Base-by-base conservation (phyloP, 2,329 filamentous ascomycete species). In the Fusarium sp. region DNA sequence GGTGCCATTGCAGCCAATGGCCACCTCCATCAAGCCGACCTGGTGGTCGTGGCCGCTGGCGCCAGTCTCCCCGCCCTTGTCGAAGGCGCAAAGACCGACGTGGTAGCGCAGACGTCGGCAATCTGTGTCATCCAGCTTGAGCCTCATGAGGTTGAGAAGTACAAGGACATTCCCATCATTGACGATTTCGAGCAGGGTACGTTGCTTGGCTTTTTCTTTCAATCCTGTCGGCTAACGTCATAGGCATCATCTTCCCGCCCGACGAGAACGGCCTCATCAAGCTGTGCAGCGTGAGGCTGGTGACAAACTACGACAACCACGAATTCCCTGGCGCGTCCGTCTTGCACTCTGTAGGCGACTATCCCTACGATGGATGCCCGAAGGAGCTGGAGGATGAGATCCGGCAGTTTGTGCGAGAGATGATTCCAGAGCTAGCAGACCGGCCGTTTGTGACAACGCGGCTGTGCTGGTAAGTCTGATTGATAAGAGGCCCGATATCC, bases 41-140 rank as follows among this genome's bases (percentile, higher is more conserved):
- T 91, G 7, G 87, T 89, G 30, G 82, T 93, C 44, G 82, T 93
- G 5, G 89, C 91, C 3, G 87, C 90, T 6, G 91, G 91, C 16
- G 90, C 91, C 23, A 92, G 90, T 87, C 89, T 89, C 10, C 83
- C 87, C 1, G 84, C 85, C 15, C 82, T 93, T 41, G 80, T 93
- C 58, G 88, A 92, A 1, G 71, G 71, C 73, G 82, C 92, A 0
- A 85, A 86, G 41, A 89, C 89, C 34, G 85, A 90, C 47, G 88
- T 88, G 40, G 85, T 87, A 53, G 88, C 90, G 1, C 90, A 89
- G 0, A 90, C 89, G 2, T 91, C 92, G 67, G 84, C 86, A 1
- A 79, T 93, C 54, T 87, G 86, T 12, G 92, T 92, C 77, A 84
- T 92, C 68, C 82, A 85, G 66, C 85, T 93, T 63, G 86, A 87